Conservation (phyloP, 352 stramenopile genomes). For the Phytophthora melonis region DNA sequence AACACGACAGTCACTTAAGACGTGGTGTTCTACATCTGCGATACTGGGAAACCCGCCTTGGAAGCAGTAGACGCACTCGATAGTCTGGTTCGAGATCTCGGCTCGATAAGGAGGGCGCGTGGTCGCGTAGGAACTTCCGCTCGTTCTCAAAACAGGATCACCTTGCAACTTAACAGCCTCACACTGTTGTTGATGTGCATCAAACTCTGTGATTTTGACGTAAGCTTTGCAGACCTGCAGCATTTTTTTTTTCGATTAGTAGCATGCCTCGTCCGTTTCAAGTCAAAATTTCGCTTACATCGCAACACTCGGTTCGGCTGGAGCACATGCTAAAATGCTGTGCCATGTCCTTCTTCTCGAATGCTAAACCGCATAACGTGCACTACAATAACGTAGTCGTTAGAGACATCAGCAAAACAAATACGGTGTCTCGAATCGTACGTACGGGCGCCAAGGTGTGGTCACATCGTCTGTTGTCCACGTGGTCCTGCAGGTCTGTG, state of each 20-base stretch:
- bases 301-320: constrained; percentile 64
- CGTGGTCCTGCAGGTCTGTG: constrained; percentile 32
- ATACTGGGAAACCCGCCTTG: constrained; percentile 37
- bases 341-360: constrained; percentile 54
- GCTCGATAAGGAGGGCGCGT: not conserved
- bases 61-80: constrained; percentile 63
- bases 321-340: constrained; percentile 51
- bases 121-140: not conserved
- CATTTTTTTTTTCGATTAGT: constrained; percentile 9
- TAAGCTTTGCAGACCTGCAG: constrained; percentile 57
- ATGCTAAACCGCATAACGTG: constrained; percentile 55
- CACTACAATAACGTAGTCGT: constrained; percentile 39
- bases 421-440: not conserved
- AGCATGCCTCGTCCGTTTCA: not conserved
- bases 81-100: not conserved
- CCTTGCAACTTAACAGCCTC: not conserved
- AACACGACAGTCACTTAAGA: constrained; percentile 45
- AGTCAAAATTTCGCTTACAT: constrained; percentile 36
- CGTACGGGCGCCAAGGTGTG: constrained; percentile 42
- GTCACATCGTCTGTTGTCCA: constrained; percentile 25
- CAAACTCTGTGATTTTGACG: constrained; percentile 52
- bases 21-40: constrained; percentile 43
- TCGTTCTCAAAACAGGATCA: not conserved
- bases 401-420: not conserved
- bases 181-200: constrained; percentile 19